Base-by-base conservation (phyloP, 148 eudicot species). In the Polygonum aviculare region DNA sequence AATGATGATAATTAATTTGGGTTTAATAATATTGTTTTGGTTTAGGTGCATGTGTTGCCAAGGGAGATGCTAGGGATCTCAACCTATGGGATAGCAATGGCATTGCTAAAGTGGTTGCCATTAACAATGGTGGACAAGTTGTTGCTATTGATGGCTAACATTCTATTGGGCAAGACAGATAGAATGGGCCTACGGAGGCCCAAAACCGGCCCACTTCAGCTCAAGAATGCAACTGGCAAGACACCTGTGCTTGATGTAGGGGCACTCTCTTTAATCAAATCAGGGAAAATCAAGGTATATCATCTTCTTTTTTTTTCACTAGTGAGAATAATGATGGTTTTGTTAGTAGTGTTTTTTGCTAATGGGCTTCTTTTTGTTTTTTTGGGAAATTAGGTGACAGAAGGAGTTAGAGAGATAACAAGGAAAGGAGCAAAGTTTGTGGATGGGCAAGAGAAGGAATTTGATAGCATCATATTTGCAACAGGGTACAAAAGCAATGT, bases 51-150 rank as follows among this genome's bases (percentile, higher is more conserved):
- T 77, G 82, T 95, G 35, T 79, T 95, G 76, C 99, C 97, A 69
- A 95, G 99, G 85, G 97, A 95, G 78, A 88, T 95, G 89, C 86
- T 95, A 81, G 97, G 99, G 3, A 74, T 90, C 62, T 90, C 97
- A 49, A 93, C 99, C 44, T 95, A 90, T 86, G 90, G 93, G 2
- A 63, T 95, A 39, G 94, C 96, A 0, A 86, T 95, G 99, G 73
- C 85, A 69, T 88, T 93, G 48, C 82, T 87, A 15, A 77, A 77
- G 67, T 77, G 73, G 73, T 19, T 77, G 47, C 78, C 77, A 33
- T 79, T 95, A 65, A 86, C 84, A 77, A 62, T 90, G 41, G 98
- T 95, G 19, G 98, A 95, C 84, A 89, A 88, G 57, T 39, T 92
- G 49, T 84, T 95, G 2, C 78, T 95, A 3, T 78, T 95, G 14